phyloP scores from a whole-genome alignment of 345 rosid species.

The Hibiscus syriacus region DNA sequence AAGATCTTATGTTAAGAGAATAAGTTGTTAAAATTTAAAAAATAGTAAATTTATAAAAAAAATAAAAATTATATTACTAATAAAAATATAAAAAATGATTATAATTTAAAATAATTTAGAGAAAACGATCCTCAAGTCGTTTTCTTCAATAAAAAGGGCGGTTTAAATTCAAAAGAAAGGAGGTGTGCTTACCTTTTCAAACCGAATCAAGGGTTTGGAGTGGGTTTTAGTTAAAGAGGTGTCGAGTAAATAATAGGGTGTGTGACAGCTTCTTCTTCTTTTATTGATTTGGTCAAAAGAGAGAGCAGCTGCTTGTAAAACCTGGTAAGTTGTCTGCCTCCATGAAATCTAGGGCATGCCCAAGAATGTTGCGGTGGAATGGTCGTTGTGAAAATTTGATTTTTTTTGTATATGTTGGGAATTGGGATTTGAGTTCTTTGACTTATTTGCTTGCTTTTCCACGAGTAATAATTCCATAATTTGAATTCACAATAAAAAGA shows the following conservation, averaged over 20 bases:
- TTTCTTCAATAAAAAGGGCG: too few species aligned
- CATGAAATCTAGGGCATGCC: not conserved
- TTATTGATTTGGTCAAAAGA: not conserved
- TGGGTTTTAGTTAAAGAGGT: not conserved
- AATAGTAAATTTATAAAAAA: too few species aligned
- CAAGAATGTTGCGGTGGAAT: not conserved
- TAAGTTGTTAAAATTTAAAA: too few species aligned
- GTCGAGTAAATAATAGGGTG: too few species aligned
- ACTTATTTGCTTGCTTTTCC: not conserved
- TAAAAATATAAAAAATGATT: too few species aligned
- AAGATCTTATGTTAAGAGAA: too few species aligned
- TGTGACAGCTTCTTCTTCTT: not conserved
- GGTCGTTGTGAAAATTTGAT: conserved; percentile 2
- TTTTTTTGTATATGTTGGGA: not conserved
- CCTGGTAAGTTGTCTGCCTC: not conserved
- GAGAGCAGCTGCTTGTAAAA: not conserved
- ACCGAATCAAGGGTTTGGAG: not conserved
- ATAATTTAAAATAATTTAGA: too few species aligned
- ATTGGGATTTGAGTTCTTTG: not conserved
- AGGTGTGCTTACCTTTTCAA: conserved; percentile 6
- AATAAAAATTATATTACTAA: too few species aligned
- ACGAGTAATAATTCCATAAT: not conserved
- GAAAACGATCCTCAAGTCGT: too few species aligned
- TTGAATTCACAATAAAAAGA: not conserved
- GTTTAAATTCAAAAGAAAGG: not conserved